A percentile compares a stretch with the other conserved stretches of the same genome.
Conservation (phyloP, 2,329 filamentous ascomycete species). For the Aschersonia sp. region DNA sequence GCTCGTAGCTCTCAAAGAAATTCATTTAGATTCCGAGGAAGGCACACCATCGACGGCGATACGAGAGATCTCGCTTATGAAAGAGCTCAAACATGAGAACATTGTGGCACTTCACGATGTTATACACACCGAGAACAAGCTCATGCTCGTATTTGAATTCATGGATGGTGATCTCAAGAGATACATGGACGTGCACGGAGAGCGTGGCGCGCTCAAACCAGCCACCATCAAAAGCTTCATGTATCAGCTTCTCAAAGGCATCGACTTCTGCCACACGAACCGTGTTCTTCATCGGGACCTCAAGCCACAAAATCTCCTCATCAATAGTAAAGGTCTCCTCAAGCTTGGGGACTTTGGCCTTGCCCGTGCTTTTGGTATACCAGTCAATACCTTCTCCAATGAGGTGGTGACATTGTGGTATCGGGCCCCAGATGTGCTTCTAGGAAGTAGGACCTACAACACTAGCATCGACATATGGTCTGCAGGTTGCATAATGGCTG, state of each 20-base stretch:
- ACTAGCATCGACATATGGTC: slow-evolving; percentile 99
- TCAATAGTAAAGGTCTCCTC: slow-evolving; percentile 78
- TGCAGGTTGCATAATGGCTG: slow-evolving; percentile 97
- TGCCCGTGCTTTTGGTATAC: slow-evolving; percentile 87
- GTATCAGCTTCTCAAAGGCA: slow-evolving; percentile 90
- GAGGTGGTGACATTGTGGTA: slow-evolving; percentile 98
- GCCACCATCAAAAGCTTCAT: slow-evolving; percentile 96
- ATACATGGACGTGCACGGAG: slow-evolving; percentile 92
- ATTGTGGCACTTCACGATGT: slow-evolving; percentile 97
- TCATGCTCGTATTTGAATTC: slow-evolving; percentile 98
- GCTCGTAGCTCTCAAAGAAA: slow-evolving; percentile 93
- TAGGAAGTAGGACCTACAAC: slow-evolving; percentile 92
- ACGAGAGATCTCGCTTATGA: slow-evolving; percentile 97
- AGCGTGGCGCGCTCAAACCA: slow-evolving; percentile 78
- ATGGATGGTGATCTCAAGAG: slow-evolving; percentile 98
- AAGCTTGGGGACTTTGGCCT: slow-evolving; percentile 94
- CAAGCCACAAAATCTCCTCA: slow-evolving; percentile 92
- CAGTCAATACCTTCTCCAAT: slow-evolving; percentile 95
- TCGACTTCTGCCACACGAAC: slow-evolving; percentile 97
- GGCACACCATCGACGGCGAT: slow-evolving; percentile 95
- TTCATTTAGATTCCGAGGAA: slow-evolving; percentile 96
- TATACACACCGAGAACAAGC: slow-evolving; percentile 98
- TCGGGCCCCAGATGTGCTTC: slow-evolving; percentile 83
- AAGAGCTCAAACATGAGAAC: slow-evolving; percentile 97
- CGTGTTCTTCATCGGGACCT: slow-evolving; percentile 88